Base-by-base conservation (phyloP, 2,329 filamentous ascomycete genomes). In the Colletotrichum sublineola region DNA sequence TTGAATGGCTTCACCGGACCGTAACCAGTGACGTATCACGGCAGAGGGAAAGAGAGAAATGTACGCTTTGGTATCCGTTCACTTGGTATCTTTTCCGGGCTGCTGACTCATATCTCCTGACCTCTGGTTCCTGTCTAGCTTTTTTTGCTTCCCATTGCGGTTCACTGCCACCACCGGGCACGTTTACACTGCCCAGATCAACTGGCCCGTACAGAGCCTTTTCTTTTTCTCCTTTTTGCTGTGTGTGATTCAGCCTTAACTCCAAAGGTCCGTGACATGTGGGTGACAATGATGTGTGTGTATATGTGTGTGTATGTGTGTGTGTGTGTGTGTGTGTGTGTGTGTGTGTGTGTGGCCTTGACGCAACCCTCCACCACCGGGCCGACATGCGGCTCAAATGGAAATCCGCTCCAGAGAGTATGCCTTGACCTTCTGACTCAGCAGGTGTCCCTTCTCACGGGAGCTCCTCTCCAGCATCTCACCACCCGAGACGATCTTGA, bases 351-450 rank as follows among this genome's bases (percentile, higher is more conserved):
- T 56, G 40, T 40, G 31, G 14, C 57, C 40, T 36, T 29, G 33
- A 63, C 46, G 42, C 20, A 46, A 48, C 9, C 7, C 8, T 15
- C 44, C 7, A n/a, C 9, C 58, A 14, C 20, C 63, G 48, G 55
- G 57, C 70, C 61, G 67, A 65, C 55, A 65, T 71, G 71, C 73
- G 67, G 63, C 73, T 84, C 86, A 94, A 77, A 94, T 84, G 64
- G 88, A 82, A 76, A 97, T 91, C 82, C 90, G 90, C 84, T 97
- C 94, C 75, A 96, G 87, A 58, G 93, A 94, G 83, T 98, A 97
- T 75, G 92, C 90, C 68, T 93, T 93, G 74, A 95, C 92, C 79
- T 91, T 92, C 83, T 93, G 93, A 79, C 93, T 94, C 78, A 93
- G 90, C 80, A 97, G 83, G 81, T 93, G 90, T 24, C 93, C 94